Evolutionary conservation across 2,329 filamentous ascomycete genomes (phyloP).

Genomic region (Trichothecium roseum): DNA sequence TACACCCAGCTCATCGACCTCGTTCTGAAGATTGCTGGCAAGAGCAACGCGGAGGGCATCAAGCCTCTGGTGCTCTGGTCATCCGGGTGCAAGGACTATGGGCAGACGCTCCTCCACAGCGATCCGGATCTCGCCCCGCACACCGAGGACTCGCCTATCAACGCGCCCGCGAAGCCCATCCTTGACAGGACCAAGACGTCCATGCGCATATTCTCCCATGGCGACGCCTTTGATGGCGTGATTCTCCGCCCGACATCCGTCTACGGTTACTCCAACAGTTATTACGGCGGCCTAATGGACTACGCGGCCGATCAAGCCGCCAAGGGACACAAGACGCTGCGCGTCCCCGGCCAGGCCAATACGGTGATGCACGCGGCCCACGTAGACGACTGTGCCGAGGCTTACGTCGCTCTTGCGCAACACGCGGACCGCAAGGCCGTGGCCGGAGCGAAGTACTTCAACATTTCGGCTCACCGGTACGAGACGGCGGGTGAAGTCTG

Average conservation of each 20-base stretch:
- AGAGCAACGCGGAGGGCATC: constrained; percentile 20
- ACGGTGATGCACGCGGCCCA: constrained; percentile 35
- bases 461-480: constrained; percentile 32
- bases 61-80: constrained; percentile 32
- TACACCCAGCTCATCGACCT: constrained; percentile 24
- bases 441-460: constrained; percentile 30
- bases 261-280: constrained; percentile 33
- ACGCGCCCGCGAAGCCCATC: constrained; percentile 13
- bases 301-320: constrained; percentile 16
- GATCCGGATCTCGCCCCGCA: constrained; percentile 25
- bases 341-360: constrained; percentile 19
- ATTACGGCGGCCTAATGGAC: constrained; percentile 28
- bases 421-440: constrained; percentile 12
- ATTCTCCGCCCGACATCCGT: constrained; percentile 36
- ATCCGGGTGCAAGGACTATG: constrained; percentile 41
- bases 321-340: constrained; percentile 12
- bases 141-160: constrained; percentile 28
- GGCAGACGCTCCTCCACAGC: constrained; percentile 22
- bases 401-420: constrained; percentile 33
- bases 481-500: constrained; percentile 31
- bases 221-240: constrained; percentile 28
- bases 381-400: constrained; percentile 37
- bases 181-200: constrained; percentile 20
- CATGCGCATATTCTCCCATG: constrained; percentile 21
- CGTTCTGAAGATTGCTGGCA: constrained; percentile 19